Evolutionary conservation across 371 early-diverging fungal genomes (phyloP).

Genomic region (Coemansia sp.): DNA sequence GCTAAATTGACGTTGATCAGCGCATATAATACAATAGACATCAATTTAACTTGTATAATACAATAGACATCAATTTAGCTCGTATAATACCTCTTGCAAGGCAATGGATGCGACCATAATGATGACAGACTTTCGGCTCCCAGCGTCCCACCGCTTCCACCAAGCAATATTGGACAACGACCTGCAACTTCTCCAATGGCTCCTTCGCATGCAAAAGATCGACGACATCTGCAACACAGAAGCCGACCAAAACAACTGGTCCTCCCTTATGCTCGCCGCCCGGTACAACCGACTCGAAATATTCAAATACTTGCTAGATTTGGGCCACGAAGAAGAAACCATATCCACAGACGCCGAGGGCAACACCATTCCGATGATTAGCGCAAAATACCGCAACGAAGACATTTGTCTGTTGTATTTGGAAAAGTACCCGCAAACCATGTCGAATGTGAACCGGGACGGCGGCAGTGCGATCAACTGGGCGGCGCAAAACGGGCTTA

Average conservation of each 20-base stretch:
- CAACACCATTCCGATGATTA: slow-evolving; percentile 44
- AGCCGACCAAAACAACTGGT: slow-evolving; percentile 38
- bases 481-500: slow-evolving; percentile 46
- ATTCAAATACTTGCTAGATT: slow-evolving; percentile 26
- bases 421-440: slow-evolving; percentile 39
- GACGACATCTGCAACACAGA: slow-evolving; percentile 37
- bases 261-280: slow-evolving; percentile 50
- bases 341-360: slow-evolving; percentile 38
- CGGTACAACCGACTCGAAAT: slow-evolving; percentile 36
- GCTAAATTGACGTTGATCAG: too few species aligned
- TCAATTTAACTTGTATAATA: background rate
- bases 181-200: slow-evolving; percentile 43
- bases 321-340: slow-evolving; percentile 40
- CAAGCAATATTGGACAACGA: slow-evolving; percentile 37
- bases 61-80: background rate
- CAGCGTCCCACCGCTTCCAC: slow-evolving; percentile 42
- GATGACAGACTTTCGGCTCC: slow-evolving; percentile 41
- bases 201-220: slow-evolving; percentile 27
- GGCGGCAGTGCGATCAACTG: slow-evolving; percentile 44
- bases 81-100: background rate
- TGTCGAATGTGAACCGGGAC: slow-evolving; percentile 45
- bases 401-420: slow-evolving; percentile 36
- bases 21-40: too few species aligned
- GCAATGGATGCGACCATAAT: slow-evolving; percentile 11
- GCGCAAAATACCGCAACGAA: slow-evolving; percentile 41